Conservation (phyloP, 805 yeast species). For the Spencermartinsiella europaea region DNA sequence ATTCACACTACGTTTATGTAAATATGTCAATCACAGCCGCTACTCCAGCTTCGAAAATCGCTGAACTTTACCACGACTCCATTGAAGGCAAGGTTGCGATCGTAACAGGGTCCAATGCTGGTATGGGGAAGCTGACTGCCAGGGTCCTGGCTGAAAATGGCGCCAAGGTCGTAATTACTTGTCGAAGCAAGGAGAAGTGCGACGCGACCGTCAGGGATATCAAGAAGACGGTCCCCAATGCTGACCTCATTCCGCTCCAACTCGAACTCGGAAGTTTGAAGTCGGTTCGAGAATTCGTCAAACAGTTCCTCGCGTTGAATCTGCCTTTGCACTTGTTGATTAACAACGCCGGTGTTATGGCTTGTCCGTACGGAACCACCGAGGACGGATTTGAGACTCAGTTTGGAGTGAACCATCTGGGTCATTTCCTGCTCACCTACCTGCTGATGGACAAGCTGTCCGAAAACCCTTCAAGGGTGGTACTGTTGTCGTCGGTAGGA, state of each 20-base stretch:
- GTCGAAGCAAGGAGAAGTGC: slow-evolving; percentile 2
- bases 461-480: neutral
- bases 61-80: neutral
- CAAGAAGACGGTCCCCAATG: slow-evolving; percentile 2
- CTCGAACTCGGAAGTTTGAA: slow-evolving; percentile 10
- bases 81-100: slow-evolving; percentile 10
- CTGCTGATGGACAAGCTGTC: slow-evolving; percentile 9
- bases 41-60: neutral
- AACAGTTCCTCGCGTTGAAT: slow-evolving; percentile 2
- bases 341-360: slow-evolving; percentile 79
- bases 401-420: slow-evolving; percentile 68
- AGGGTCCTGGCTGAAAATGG: slow-evolving; percentile 41
- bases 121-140: slow-evolving; percentile 47
- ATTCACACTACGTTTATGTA: neutral
- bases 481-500: neutral
- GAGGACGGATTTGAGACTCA: slow-evolving; percentile 72
- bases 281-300: slow-evolving; percentile 9
- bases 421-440: slow-evolving; percentile 68
- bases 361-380: slow-evolving; percentile 53
- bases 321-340: slow-evolving; percentile 53
- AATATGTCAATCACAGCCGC: neutral
- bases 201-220: slow-evolving; percentile 2
- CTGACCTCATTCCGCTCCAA: neutral
- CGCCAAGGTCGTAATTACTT: slow-evolving; percentile 36
- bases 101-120: slow-evolving; percentile 50